phyloP scores from a whole-genome alignment of 2,329 filamentous ascomycete genomes.

The Chrysoporthe cubensis region DNA sequence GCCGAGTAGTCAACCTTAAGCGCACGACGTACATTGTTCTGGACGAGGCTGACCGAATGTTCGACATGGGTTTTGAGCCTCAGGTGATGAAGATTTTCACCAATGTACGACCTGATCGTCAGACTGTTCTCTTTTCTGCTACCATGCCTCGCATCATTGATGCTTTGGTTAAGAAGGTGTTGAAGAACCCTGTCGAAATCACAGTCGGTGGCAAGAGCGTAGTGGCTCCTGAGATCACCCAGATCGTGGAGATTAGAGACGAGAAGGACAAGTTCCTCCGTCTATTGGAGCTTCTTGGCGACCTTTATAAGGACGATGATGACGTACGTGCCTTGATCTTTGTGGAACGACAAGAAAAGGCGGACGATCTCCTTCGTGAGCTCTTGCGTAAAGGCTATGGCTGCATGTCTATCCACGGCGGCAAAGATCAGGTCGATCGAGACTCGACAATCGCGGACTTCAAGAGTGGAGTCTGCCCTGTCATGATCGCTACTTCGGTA shows the following conservation, averaged over 20 bases:
- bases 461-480: conserved; percentile 86
- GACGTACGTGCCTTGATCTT: conserved; percentile 90
- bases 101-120: conserved; percentile 88
- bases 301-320: conserved; percentile 84
- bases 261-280: conserved; percentile 84
- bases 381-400: conserved; percentile 84
- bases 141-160: conserved; percentile 96
- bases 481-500: conserved; percentile 93
- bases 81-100: conserved; percentile 96
- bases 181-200: conserved; percentile 86
- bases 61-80: conserved; percentile 99
- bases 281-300: conserved; percentile 82
- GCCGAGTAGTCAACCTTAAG: conserved; percentile 88
- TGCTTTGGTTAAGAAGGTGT: conserved; percentile 82
- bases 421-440: conserved; percentile 90
- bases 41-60: conserved; percentile 98
- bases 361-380: conserved; percentile 78
- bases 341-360: conserved; percentile 88
- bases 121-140: conserved; percentile 94
- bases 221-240: conserved; percentile 90
- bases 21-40: conserved; percentile 93
- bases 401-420: conserved; percentile 91
- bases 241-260: conserved; percentile 85
- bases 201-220: conserved; percentile 86
- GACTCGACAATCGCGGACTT: conserved; percentile 93